phyloP scores from a whole-genome alignment of 306 rosid genomes.

The Alnus glutinosa region DNA sequence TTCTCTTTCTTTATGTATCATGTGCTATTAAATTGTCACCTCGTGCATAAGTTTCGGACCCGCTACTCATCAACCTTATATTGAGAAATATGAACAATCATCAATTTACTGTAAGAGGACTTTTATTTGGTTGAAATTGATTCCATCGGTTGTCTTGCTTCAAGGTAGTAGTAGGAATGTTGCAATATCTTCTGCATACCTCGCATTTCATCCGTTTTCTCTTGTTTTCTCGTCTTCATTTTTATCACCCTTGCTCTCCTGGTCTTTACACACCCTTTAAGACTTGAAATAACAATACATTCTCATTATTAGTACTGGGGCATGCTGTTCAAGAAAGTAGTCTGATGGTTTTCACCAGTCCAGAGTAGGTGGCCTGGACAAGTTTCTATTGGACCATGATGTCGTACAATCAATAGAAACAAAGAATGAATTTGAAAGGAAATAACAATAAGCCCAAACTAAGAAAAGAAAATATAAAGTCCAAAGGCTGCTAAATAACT shows the following conservation, averaged over 20 bases:
- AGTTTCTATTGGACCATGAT: slow-evolving; percentile 3
- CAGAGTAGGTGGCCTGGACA: neutral
- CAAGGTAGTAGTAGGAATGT: too few relatives aligned
- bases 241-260: too few relatives aligned
- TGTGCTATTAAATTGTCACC: neutral
- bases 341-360: neutral
- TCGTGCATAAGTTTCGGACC: neutral
- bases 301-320: neutral
- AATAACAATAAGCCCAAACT: too few relatives aligned
- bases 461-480: too few relatives aligned
- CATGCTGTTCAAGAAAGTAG: neutral
- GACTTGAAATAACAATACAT: neutral
- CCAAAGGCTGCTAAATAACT: too few relatives aligned
- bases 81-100: neutral
- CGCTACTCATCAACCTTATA: neutral
- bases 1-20: neutral
- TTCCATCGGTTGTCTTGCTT: neutral
- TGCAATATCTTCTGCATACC: too few relatives aligned
- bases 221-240: too few relatives aligned
- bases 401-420: too few relatives aligned
- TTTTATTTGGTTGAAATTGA: neutral
- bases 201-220: too few relatives aligned
- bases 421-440: too few relatives aligned
- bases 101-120: neutral
- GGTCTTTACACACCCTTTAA: too few relatives aligned